phyloP scores from a whole-genome alignment of 306 rosid species.

The Ormosia semicastrata region DNA sequence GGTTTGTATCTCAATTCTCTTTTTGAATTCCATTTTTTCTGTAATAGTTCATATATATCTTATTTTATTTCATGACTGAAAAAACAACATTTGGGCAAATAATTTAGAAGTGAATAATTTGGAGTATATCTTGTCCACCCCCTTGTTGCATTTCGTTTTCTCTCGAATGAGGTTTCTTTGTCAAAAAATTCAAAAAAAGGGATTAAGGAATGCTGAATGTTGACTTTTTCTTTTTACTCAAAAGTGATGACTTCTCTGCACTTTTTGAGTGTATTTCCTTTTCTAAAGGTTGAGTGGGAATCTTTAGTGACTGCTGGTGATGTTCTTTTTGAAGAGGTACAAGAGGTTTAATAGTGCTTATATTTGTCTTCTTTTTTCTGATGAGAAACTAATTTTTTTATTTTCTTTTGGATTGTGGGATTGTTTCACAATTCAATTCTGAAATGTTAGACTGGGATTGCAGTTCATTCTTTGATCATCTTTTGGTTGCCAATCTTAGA shows the following conservation, averaged over 20 bases:
- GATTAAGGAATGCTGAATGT: constrained; percentile 19
- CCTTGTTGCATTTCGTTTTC: constrained; percentile 11
- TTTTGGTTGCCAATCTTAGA: constrained; percentile 41
- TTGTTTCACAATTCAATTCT: constrained; percentile 55
- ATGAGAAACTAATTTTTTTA: not conserved
- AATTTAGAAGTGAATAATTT: not conserved
- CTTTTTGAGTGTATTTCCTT: constrained; percentile 52
- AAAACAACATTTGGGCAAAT: not conserved
- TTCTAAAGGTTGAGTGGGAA: constrained; percentile 78
- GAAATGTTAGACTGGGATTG: constrained; percentile 72
- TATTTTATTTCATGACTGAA: not conserved
- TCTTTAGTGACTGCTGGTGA: constrained; percentile 44
- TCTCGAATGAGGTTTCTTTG: not conserved
- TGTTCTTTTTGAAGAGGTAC: constrained; percentile 61
- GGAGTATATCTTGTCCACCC: not conserved
- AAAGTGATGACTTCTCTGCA: constrained; percentile 40
- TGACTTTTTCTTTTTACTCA: constrained; percentile 25
- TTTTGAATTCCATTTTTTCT: constrained; percentile 11
- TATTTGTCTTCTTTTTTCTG: not conserved
- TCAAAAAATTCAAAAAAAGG: not conserved
- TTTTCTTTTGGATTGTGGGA: not conserved
- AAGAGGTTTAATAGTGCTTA: not conserved
- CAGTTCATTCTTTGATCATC: constrained; percentile 51
- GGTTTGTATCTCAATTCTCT: constrained; percentile 39
- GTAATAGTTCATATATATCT: not conserved